These are phyloP conservation scores for Speleostelium caveatum DNA, from an alignment of 78 protist genomes.

Conservation along the genomic window DNA sequence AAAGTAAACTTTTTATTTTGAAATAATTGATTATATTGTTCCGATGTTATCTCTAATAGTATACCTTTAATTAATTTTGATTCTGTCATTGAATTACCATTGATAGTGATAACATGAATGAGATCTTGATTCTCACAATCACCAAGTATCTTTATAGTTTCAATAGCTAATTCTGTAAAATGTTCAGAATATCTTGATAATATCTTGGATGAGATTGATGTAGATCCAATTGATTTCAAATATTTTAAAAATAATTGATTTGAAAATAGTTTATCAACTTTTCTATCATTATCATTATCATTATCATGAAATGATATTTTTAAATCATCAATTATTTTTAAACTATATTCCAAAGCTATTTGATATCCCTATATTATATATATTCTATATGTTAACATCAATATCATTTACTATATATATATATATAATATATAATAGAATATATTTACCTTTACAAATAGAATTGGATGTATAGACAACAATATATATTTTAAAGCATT, in stretches of 20 bases:
- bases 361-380: constrained; percentile 22
- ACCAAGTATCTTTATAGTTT: constrained; percentile 13
- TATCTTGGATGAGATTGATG: constrained; percentile 71
- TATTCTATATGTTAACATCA: background rate
- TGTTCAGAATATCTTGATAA: constrained; percentile 18
- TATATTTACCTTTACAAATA: constrained; percentile 1
- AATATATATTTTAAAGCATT: constrained; percentile 21
- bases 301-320: background rate
- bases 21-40: no score
- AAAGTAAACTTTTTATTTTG: no score
- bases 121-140: constrained; percentile 20
- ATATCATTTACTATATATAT: background rate
- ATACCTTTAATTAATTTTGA: constrained; percentile 52
- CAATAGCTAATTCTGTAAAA: constrained; percentile 45
- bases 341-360: constrained; percentile 32
- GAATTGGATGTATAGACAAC: constrained; percentile 37
- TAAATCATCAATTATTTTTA: constrained; percentile 22
- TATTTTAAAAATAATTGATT: constrained; percentile 8
- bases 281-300: background rate
- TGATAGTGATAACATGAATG: constrained; percentile 19
- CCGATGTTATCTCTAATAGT: constrained; percentile 16
- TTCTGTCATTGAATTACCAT: constrained; percentile 53
- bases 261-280: background rate
- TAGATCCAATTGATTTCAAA: constrained; percentile 45
- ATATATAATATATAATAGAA: background rate